Base-by-base conservation (phyloP, 23 red algal genomes). In the Porphyridium purpureum region DNA sequence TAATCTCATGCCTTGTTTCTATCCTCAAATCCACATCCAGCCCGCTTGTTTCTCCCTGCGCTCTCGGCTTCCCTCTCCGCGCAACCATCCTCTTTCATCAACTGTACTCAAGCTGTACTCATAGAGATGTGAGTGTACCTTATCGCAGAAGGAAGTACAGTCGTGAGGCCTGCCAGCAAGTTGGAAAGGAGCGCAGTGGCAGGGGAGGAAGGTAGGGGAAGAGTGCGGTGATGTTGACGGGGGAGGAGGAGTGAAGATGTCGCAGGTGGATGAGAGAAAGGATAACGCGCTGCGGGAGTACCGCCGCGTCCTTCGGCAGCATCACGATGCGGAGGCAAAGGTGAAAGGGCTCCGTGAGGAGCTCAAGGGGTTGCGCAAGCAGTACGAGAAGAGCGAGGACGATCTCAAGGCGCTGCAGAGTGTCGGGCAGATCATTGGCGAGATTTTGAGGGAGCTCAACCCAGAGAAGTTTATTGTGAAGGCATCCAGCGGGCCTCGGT, bases 361-460 rank as follows among this genome's bases (percentile, higher is more conserved):
- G 27, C 49, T 76, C 47, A 54, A 67, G 27, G 56, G 38, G 2
- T 29, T 75, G 23, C 59, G 65, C 35, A 72, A 62, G 17, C 52
- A 69, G 44, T 76, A 72, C 64, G 76, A 82, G 46, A 86, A 85
- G 31, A 98, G 79, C 2, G 90, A 98, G 57, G 90, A 98, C 24
- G 90, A 98, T 34, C 67, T 98, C 9, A 84, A 85, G 58, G 90
- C 90, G 1, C 58, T 98, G 20, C 90, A 98, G 64, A 76, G 67
- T 35, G 90, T 98, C 1, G 90, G 90, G 4, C 90, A 98, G 62
- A 98, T 98, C 33, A 80, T 98, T 22, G 90, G 90, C 25, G 90
- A 98, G 61, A 80, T 98, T 14, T 40, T 98, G 31, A 78, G 90
- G 14, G 74, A 82, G 33, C 74, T 98, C n/a, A 67, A 80, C 66